These are phyloP conservation scores for Penicillium fimorum DNA, from an alignment of 495 filamentous ascomycete species.

Conservation along the genomic window DNA sequence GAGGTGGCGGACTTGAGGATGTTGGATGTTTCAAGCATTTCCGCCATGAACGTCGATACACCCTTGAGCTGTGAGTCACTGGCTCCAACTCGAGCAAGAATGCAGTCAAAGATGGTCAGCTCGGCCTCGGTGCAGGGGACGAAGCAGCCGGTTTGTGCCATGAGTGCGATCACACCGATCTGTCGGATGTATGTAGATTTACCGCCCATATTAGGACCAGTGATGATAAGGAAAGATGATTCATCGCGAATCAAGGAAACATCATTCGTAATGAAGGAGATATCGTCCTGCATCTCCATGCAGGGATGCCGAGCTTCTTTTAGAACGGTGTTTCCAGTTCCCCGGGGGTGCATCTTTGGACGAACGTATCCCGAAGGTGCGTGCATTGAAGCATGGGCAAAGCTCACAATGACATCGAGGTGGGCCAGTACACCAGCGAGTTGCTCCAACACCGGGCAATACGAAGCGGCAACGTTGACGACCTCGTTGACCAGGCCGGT, in stretches of 20 bases:
- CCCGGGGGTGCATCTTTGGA: constrained; percentile 88
- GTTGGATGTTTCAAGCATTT: constrained; percentile 98
- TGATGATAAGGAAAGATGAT: constrained; percentile 94
- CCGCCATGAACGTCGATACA: constrained; percentile 99
- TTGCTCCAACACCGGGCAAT: constrained; percentile 88
- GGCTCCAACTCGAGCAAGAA: constrained; percentile 93
- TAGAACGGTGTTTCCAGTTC: constrained; percentile 84
- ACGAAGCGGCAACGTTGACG: constrained; percentile 88
- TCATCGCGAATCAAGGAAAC: constrained; percentile 76
- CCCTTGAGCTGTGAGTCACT: constrained; percentile 96
- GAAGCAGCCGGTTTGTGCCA: constrained; percentile 97
- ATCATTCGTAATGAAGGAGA: constrained; percentile 98
- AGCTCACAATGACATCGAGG: constrained; percentile 93
- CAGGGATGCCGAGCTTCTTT: constrained; percentile 95
- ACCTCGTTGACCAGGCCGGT: constrained; percentile 89
- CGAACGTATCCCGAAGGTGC: constrained; percentile 89
- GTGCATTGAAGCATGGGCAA: constrained; percentile 92
- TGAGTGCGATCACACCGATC: constrained; percentile 94
- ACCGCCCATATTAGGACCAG: constrained; percentile 98
- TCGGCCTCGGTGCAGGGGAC: constrained; percentile 90
- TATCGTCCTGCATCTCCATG: constrained; percentile 99
- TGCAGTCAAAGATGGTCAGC: constrained; percentile 95
- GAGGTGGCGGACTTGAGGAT: constrained; percentile 96
- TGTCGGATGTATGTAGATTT: constrained; percentile 99
- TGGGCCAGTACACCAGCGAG: constrained; percentile 88